A percentile compares a stretch with the other conserved stretches of the same genome.
phyloP scores from a whole-genome alignment of 1,284 basidiomycete species.

The Tylopilus orsonianus region DNA sequence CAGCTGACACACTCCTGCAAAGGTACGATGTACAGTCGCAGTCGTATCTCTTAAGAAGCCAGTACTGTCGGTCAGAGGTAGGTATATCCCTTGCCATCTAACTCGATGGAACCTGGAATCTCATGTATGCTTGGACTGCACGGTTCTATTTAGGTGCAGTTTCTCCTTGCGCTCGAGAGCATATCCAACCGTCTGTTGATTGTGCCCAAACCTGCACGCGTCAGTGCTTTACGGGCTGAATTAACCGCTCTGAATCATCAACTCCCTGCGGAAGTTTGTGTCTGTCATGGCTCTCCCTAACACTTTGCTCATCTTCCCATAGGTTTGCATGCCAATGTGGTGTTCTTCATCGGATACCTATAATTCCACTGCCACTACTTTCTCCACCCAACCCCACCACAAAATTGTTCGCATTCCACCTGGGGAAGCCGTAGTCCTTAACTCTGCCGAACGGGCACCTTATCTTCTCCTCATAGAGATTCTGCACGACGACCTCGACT shows the following conservation, averaged over 20 bases:
- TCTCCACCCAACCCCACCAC: constrained; percentile 73
- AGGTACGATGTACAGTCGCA: constrained; percentile 71
- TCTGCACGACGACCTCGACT: constrained; percentile 88
- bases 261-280: constrained; percentile 84
- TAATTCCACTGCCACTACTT: constrained; percentile 31
- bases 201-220: constrained; percentile 91
- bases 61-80: constrained; percentile 95
- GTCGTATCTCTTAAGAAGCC: constrained; percentile 74
- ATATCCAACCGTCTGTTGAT: constrained; percentile 92
- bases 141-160: constrained; percentile 60
- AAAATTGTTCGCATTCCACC: constrained; percentile 97
- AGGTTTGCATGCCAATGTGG: constrained; percentile 99
- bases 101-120: neutral
- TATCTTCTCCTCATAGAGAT: constrained; percentile 95
- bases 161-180: constrained; percentile 86
- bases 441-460: constrained; percentile 95
- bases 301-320: constrained; percentile 11
- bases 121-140: constrained; percentile 3
- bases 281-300: constrained; percentile 4
- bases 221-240: constrained; percentile 94
- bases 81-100: constrained; percentile 43
- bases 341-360: constrained; percentile 73
- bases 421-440: constrained; percentile 96
- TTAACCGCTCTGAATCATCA: constrained; percentile 95
- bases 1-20: constrained; percentile 55